phyloP scores from a whole-genome alignment of 805 yeast genomes.

The Candida piceae region DNA sequence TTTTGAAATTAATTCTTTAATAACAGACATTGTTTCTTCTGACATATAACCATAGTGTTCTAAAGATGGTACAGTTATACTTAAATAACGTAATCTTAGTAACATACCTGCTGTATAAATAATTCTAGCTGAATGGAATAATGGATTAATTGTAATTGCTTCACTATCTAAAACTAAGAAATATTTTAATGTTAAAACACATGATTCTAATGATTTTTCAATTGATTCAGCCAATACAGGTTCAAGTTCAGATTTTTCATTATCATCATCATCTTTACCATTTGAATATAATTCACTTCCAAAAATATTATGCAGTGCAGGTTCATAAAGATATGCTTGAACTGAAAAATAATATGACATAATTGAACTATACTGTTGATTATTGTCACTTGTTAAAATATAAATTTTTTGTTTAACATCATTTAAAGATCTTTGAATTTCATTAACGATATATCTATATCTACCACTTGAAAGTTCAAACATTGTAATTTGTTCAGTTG shows the following conservation, averaged over 20 bases:
- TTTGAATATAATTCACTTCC: conserved; percentile 6
- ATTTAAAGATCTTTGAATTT: conserved; percentile 45
- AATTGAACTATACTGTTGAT: conserved; percentile 33
- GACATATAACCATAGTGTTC: conserved; percentile 44
- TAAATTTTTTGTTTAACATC: conserved; percentile 35
- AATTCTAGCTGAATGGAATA: conserved; percentile 50
- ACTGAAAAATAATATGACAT: conserved; percentile 55
- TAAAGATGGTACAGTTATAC: conserved; percentile 46
- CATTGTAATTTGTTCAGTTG: conserved; percentile 31
- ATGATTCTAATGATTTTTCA: conserved; percentile 48
- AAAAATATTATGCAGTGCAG: conserved; percentile 25
- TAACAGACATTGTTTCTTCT: conserved; percentile 31
- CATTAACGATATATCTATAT: conserved; percentile 38
- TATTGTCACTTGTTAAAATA: conserved; percentile 16
- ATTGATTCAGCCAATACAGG: conserved; percentile 36
- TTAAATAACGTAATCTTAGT: conserved; percentile 49
- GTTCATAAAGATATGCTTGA: conserved; percentile 64
- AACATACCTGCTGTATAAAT: conserved; percentile 65
- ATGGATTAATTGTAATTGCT: conserved; percentile 53
- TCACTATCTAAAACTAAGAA: conserved; percentile 39
- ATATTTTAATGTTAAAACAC: conserved; percentile 45
- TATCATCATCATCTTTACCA: neutral
- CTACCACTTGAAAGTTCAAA: conserved; percentile 24
- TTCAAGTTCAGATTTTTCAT: conserved; percentile 12
- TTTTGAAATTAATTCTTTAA: conserved; percentile 21